Evolutionary conservation across 2,329 filamentous ascomycete genomes (phyloP).

Genomic region (Setomelanomma holmii): DNA sequence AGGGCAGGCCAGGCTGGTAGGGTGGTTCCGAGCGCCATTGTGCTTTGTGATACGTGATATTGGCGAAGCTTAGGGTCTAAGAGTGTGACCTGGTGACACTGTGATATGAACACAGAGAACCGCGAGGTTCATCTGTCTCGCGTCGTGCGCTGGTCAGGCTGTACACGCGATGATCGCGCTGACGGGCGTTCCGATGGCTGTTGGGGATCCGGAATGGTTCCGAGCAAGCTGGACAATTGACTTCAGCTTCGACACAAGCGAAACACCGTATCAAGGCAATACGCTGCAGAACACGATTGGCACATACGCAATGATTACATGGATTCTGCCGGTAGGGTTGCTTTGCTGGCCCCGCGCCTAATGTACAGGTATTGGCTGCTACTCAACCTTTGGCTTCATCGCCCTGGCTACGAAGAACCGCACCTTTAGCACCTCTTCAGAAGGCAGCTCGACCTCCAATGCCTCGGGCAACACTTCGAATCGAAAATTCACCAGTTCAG

Average conservation of each 20-base stretch:
- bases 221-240: neutral
- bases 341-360: too few relatives aligned
- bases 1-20: slow-evolving; percentile 36
- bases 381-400: neutral
- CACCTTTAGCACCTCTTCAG: neutral
- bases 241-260: neutral
- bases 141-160: neutral
- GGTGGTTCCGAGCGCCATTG: slow-evolving; percentile 33
- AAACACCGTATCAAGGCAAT: too few relatives aligned
- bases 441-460: slow-evolving; percentile 1
- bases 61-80: neutral
- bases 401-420: slow-evolving; percentile 7
- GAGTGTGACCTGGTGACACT: neutral
- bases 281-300: too few relatives aligned
- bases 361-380: too few relatives aligned
- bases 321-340: too few relatives aligned
- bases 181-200: neutral
- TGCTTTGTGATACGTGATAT: too few relatives aligned
- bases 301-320: too few relatives aligned
- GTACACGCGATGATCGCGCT: too few relatives aligned
- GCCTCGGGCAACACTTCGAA: neutral
- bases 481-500: slow-evolving; percentile 2
- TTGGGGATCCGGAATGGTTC: neutral
- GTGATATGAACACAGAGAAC: neutral
- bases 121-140: neutral